A percentile compares a stretch with the other conserved stretches of the same genome.
Conservation (phyloP, 164 flowering plant genomes). For the Vitis amurensis region DNA sequence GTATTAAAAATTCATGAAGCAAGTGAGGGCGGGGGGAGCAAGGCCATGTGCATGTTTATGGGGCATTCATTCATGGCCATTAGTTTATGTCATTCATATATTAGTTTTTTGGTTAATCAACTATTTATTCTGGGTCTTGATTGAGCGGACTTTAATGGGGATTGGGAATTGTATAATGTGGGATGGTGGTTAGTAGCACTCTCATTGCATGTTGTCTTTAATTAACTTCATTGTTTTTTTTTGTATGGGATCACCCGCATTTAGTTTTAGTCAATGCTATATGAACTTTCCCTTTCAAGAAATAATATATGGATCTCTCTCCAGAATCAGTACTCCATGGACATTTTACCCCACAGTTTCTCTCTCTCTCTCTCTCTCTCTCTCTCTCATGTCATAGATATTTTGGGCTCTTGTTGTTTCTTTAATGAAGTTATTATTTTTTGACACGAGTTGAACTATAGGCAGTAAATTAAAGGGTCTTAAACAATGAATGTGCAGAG, state of each 20-base stretch:
- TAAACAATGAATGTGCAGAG: no score
- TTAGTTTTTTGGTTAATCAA: background rate
- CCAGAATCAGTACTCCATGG: no score
- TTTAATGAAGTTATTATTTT: no score
- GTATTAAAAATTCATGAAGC: conserved; percentile 7
- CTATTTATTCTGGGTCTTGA: no score
- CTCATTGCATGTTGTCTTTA: background rate
- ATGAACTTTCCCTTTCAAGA: conserved; percentile 6
- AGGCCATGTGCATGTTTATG: conserved; percentile 60
- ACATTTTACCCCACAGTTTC: no score
- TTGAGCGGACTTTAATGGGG: no score
- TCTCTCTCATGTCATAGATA: no score
- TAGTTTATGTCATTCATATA: conserved; percentile 15
- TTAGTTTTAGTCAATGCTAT: background rate
- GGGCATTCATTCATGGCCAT: conserved; percentile 35
- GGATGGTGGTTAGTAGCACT: conserved; percentile 18
- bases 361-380: no score
- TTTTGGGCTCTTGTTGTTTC: no score
- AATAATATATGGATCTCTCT: background rate
- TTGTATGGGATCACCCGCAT: conserved; percentile 3
- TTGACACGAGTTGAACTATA: no score
- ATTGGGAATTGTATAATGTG: conserved; percentile 1
- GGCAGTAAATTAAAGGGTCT: no score
- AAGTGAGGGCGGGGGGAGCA: conserved; percentile 43
- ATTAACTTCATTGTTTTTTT: background rate